Conservation (phyloP, 768 basidiomycete genomes). For the Lactifluus volemus region DNA sequence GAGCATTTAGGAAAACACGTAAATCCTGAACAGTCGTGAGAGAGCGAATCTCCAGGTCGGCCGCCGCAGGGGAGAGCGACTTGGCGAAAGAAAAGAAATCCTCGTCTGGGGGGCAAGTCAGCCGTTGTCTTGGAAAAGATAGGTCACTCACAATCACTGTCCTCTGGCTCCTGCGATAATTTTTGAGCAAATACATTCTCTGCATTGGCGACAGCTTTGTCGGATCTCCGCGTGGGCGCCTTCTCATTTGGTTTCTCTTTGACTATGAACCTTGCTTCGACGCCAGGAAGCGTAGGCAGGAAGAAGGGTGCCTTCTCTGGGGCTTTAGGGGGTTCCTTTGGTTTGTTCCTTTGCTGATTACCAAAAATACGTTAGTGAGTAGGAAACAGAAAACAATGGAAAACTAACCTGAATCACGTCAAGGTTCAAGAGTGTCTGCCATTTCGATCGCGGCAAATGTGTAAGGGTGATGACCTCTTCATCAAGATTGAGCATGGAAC, state of each 20-base stretch:
- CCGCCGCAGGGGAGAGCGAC: constrained; percentile 78
- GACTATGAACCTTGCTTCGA: constrained; percentile 74
- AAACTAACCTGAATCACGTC: constrained; percentile 78
- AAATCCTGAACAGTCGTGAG: constrained; percentile 58
- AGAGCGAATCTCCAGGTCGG: constrained; percentile 85
- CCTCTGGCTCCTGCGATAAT: constrained; percentile 43
- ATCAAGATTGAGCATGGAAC: constrained; percentile 81
- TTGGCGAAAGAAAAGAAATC: constrained; percentile 79
- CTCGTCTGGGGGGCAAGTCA: constrained; percentile 48
- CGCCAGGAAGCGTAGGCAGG: constrained; percentile 83
- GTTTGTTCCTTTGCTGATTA: constrained; percentile 85
- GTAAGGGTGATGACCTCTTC: constrained; percentile 92
- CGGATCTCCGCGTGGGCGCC: constrained; percentile 44
- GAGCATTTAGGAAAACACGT: constrained; percentile 59
- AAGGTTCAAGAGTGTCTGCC: constrained; percentile 95
- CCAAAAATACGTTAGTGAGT: background rate
- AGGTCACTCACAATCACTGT: constrained; percentile 58
- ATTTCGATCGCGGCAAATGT: constrained; percentile 81
- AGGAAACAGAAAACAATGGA: background rate
- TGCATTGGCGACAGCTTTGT: constrained; percentile 40
- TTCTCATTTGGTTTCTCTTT: constrained; percentile 32
- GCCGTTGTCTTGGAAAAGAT: constrained; percentile 3
- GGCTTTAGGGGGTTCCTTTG: constrained; percentile 89
- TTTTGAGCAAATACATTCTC: constrained; percentile 68
- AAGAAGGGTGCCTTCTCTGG: constrained; percentile 97